Evolutionary conservation across 768 basidiomycete genomes (phyloP), one percentile per base, ranked within the genome.

Genomic region (Melanogaster broomeanus): DNA sequence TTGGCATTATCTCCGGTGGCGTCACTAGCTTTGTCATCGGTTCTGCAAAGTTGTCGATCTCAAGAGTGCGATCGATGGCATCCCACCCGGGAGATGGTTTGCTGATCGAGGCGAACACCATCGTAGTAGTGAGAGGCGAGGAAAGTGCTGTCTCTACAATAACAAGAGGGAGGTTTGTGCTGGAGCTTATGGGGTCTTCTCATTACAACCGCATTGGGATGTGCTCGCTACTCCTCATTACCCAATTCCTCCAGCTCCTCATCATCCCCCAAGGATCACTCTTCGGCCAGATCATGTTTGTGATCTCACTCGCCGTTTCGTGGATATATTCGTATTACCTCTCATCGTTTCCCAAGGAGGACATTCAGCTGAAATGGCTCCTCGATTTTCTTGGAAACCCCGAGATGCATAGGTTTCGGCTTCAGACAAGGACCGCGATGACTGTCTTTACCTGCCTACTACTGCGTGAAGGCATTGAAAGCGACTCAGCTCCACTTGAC

Each of bases 221-320:
- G 19, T 66, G 60, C 42, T 58, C 66, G 15, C 52, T 66, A 43
- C 47, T 72, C 10, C 57, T 68, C 42, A 59, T 60, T 18, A 43
- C 51, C 27, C 64, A 73, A 28, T 65, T 68, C 53, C 52, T 59
- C 21, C 66, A 71, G 51, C 59, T 72, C 31, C 58, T 71, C 37
- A 61, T 71, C 47, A 59, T 70, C 24, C 69, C 69, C 1, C 66
- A 68, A 28, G 64, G 61, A n/a, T 54, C 57, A 5, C 43, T 70
- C 4, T 68, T 72, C 28, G 66, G 70, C 21, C 67, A 70, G 51
- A 52, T 64, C 50, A 62, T 71, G 64, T 70, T 71, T 45, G 39
- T 72, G 24, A 5, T 49, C 41, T 63, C 65, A 4, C 55, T 71
- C 35, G 51, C 45, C 18, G 59, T 56, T 4, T 70, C 68, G 11